Evolutionary conservation across 108 stramenopile species (phyloP).

Genomic region (Poteriospumella lacustris): DNA sequence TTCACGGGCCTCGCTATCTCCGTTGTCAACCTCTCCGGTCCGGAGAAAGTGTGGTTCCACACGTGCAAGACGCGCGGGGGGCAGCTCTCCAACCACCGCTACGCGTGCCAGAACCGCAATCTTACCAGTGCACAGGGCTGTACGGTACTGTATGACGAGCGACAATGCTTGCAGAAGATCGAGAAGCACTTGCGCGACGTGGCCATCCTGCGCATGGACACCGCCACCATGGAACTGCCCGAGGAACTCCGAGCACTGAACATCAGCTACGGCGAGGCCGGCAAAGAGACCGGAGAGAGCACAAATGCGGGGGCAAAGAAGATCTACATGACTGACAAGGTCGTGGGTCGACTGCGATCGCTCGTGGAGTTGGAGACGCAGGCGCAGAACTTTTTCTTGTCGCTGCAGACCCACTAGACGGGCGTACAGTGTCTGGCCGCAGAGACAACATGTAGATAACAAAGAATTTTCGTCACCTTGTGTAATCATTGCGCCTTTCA

Average conservation of each 20-base stretch:
- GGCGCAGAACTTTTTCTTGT: slow-evolving; percentile 24
- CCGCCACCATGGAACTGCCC: not conserved
- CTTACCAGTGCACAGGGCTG: slow-evolving; percentile 46
- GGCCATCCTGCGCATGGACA: not conserved
- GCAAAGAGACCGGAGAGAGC: not conserved
- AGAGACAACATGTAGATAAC: too few species aligned
- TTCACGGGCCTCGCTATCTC: slow-evolving; percentile 55
- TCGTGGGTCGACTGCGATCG: not conserved
- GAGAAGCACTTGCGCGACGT: slow-evolving; percentile 32
- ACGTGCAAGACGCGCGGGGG: slow-evolving; percentile 34
- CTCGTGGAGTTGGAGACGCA: slow-evolving; percentile 2
- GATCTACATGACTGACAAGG: not conserved
- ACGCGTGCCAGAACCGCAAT: slow-evolving; percentile 38
- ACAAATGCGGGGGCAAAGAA: too few species aligned
- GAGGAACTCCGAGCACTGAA: not conserved
- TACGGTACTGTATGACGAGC: slow-evolving; percentile 57
- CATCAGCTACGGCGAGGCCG: not conserved
- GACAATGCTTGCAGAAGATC: slow-evolving; percentile 28
- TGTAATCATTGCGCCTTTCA: too few species aligned
- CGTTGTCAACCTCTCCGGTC: slow-evolving; percentile 40
- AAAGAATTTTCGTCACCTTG: too few species aligned
- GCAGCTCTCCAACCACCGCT: not conserved
- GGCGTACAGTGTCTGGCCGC: too few species aligned
- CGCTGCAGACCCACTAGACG: too few species aligned
- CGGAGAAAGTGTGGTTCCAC: slow-evolving; percentile 51